Conservation (phyloP, 345 rosid species). For the Gossypium stocksii region DNA sequence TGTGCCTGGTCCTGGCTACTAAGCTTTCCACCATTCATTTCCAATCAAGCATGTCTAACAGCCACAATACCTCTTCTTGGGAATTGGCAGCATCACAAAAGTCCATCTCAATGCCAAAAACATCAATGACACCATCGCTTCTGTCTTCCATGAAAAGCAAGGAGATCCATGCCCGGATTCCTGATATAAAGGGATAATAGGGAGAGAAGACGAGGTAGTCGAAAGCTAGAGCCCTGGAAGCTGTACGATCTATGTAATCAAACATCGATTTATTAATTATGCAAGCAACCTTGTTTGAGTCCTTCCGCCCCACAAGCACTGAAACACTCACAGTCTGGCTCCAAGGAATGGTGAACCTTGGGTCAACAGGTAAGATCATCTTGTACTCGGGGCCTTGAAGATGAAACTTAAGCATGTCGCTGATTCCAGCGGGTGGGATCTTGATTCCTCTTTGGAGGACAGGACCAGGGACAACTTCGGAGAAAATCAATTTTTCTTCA, state of each 20-base stretch:
- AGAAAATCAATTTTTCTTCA: constrained; percentile 62
- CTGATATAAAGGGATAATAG: constrained; percentile 67
- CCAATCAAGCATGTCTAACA: constrained; percentile 93
- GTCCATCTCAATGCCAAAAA: constrained; percentile 72
- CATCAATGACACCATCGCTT: constrained; percentile 39
- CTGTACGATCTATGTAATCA: constrained; percentile 65
- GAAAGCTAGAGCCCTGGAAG: constrained; percentile 72
- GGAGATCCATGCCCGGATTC: constrained; percentile 82
- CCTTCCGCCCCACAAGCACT: constrained; percentile 69
- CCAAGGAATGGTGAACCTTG: constrained; percentile 53
- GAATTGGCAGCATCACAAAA: constrained; percentile 78
- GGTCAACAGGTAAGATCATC: constrained; percentile 75
- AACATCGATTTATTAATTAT: constrained; percentile 59
- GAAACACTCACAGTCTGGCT: constrained; percentile 63
- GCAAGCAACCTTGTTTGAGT: constrained; percentile 63
- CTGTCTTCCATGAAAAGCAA: constrained; percentile 67
- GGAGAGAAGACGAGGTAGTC: constrained; percentile 86
- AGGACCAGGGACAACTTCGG: constrained; percentile 70
- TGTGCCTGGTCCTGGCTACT: neutral
- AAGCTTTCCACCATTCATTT: constrained; percentile 38
- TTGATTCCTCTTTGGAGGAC: constrained; percentile 56
- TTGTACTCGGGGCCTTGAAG: constrained; percentile 54
- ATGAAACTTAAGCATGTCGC: constrained; percentile 44
- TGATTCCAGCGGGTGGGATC: constrained; percentile 40
- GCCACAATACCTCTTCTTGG: constrained; percentile 85